Base-by-base conservation (phyloP, 768 basidiomycete species). In the Cystobasidium tubakii region DNA sequence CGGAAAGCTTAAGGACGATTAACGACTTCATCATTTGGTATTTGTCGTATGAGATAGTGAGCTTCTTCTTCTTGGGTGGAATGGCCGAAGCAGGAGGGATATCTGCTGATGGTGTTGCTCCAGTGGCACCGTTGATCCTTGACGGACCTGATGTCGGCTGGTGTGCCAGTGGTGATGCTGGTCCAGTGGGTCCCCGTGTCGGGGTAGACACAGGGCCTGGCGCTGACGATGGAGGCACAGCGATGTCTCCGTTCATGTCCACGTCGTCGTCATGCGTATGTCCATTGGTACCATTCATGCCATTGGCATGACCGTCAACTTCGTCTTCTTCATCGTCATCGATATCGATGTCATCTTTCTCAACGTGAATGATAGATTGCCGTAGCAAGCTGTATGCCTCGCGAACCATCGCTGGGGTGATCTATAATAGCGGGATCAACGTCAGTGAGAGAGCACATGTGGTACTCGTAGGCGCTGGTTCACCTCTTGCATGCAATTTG, bases 351-450 rank as follows among this genome's bases (percentile, higher is more conserved):
- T 98, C 95, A 80, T 99, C 96, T 81, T 98, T 93, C 80, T 99
- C 96, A 74, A 99, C 94, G 79, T 98, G 96, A 78, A 99, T 97
- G 82, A 99, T 99, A 1, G 96, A 98, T 80, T 96, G 94, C 29
- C 91, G 88, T 15, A 99, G 84, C 23, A 99, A 88, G 53, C 87
- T 88, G 82, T 90, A 98, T 1, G 96, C 96, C 82, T 99, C 96
- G 46, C 93, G 88, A 25, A 99, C 95, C 80, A 95, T 94, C 1
- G 86, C 89, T 7, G 95, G 93, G 0, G 87, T 90, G 78, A 99
- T 98, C 91, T 95, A 10, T 21, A 34, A 44, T 23, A 13, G 6
- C 0, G 7, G 25, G n/a, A n/a, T n/a, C n/a, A n/a, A n/a, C n/a
- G n/a, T n/a, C n/a, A n/a, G n/a, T n/a, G n/a, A n/a, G n/a, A n/a